A percentile compares a stretch with the other conserved stretches of the same genome.
phyloP scores from a whole-genome alignment of 1,284 basidiomycete genomes.

The Trichosporon sp. region DNA sequence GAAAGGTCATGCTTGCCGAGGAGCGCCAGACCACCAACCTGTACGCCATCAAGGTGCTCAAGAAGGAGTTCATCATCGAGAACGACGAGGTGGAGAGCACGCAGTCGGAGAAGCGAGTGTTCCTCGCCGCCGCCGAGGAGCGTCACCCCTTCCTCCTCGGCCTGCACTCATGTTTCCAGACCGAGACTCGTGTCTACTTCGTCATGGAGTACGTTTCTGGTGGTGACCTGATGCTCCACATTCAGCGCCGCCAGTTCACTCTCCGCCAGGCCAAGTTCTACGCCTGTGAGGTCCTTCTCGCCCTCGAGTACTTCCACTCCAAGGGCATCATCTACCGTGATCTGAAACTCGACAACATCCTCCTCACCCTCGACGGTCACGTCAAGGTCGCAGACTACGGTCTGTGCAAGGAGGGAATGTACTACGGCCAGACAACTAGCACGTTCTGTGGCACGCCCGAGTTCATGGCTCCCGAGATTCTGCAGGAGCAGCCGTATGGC shows the following conservation, averaged over 20 bases:
- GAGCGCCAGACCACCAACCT: constrained; percentile 85
- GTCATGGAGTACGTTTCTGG: constrained; percentile 75
- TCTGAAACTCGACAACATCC: constrained; percentile 96
- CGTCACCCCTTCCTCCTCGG: constrained; percentile 96
- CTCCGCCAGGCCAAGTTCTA: constrained; percentile 92
- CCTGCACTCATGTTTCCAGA: constrained; percentile 99
- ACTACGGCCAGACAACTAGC: constrained; percentile 91
- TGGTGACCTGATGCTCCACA: constrained; percentile 75
- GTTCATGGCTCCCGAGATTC: constrained; percentile 99
- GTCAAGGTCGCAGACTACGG: constrained; percentile 99
- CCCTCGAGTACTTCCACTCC: constrained; percentile 95
- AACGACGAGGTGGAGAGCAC: constrained; percentile 99
- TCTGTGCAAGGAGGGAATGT: constrained; percentile 99
- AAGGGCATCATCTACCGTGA: constrained; percentile 94
- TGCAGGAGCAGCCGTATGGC: constrained; percentile 95
- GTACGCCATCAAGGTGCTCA: constrained; percentile 99
- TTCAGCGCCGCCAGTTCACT: constrained; percentile 74
- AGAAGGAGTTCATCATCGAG: constrained; percentile 99
- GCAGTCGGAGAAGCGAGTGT: constrained; percentile 98
- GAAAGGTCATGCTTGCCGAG: constrained; percentile 99
- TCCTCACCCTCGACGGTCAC: constrained; percentile 93
- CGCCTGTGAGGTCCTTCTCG: constrained; percentile 93
- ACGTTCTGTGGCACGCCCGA: constrained; percentile 99
- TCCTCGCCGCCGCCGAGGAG: constrained; percentile 90
- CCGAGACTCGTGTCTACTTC: constrained; percentile 90